Percentiles rank a stretch among this genome's conserved stretches.
phyloP scores from a whole-genome alignment of 1,284 basidiomycete genomes.

The Rhizopogon hawkerae region DNA sequence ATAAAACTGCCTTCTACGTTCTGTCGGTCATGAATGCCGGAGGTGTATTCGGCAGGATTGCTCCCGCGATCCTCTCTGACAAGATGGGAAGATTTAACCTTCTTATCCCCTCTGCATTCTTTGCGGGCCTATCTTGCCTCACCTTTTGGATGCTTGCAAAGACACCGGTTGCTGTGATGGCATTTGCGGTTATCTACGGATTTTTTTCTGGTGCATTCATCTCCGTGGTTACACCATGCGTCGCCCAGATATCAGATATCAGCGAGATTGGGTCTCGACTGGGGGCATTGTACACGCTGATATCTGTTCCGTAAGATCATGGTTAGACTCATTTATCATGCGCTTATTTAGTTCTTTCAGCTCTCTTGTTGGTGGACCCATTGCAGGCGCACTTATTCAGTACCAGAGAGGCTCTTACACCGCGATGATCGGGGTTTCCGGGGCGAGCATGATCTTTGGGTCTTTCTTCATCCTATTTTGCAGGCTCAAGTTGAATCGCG shows the following conservation, averaged over 20 bases:
- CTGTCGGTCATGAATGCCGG: constrained; percentile 59
- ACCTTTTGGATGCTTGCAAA: constrained; percentile 47
- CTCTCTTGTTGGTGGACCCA: constrained; percentile 50
- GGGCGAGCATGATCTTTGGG: constrained; percentile 46
- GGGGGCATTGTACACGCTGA: constrained; percentile 51
- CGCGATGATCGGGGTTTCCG: constrained; percentile 50
- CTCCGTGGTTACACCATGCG: constrained; percentile 53
- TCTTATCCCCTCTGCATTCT: constrained; percentile 49
- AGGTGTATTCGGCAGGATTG: constrained; percentile 52
- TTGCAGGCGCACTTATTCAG: constrained; percentile 46
- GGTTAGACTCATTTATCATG: not conserved
- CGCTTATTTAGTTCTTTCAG: constrained; percentile 24
- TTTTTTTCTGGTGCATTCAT: constrained; percentile 51
- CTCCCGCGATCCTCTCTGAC: constrained; percentile 56
- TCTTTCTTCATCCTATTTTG: constrained; percentile 45
- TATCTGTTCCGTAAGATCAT: constrained; percentile 55
- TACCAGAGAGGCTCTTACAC: constrained; percentile 38
- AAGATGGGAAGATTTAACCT: constrained; percentile 54
- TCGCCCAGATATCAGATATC: constrained; percentile 54
- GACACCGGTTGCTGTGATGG: constrained; percentile 33
- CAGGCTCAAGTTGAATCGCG: constrained; percentile 36
- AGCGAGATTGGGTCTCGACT: constrained; percentile 49
- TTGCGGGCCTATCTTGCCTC: constrained; percentile 50
- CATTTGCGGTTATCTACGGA: constrained; percentile 52
- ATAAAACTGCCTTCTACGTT: constrained; percentile 39